Evolutionary conservation across 164 flowering plant genomes (phyloP).

Genomic region (Nymphaea colorata): DNA sequence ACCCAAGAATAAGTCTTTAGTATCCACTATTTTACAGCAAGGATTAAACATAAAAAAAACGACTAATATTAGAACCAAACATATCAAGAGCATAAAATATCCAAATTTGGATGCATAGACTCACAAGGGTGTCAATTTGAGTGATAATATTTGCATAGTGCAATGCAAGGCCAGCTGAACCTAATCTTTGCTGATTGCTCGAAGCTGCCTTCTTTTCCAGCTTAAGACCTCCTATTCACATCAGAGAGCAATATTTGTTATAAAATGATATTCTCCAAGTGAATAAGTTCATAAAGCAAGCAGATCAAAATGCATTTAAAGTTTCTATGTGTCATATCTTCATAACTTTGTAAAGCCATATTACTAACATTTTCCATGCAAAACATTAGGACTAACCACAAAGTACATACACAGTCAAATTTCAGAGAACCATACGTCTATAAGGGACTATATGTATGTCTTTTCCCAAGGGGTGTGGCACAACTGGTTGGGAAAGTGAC

Average conservation of each 20-base stretch:
- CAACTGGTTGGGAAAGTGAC: no score
- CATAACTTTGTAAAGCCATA: no score
- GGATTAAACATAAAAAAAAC: neutral
- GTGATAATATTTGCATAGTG: constrained; percentile 86
- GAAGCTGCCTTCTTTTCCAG: constrained; percentile 11
- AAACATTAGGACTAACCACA: no score
- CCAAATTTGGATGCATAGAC: constrained; percentile 13
- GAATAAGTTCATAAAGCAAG: no score
- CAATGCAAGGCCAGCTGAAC: constrained; percentile 86
- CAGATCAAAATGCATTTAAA: neutral
- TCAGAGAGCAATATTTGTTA: no score
- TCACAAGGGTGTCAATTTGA: constrained; percentile 84
- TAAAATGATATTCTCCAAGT: no score
- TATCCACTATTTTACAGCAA: neutral
- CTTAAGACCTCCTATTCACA: neutral
- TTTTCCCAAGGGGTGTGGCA: no score
- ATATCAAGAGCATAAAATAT: neutral
- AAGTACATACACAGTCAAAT: no score
- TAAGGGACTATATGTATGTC: no score
- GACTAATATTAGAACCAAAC: neutral
- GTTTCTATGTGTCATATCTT: no score
- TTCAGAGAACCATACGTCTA: no score
- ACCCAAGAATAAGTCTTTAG: neutral
- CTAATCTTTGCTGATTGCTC: constrained; percentile 41
- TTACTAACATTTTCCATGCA: no score